phyloP scores from a whole-genome alignment of 257 asterid genomes.

The Voacanga thouarsii region DNA sequence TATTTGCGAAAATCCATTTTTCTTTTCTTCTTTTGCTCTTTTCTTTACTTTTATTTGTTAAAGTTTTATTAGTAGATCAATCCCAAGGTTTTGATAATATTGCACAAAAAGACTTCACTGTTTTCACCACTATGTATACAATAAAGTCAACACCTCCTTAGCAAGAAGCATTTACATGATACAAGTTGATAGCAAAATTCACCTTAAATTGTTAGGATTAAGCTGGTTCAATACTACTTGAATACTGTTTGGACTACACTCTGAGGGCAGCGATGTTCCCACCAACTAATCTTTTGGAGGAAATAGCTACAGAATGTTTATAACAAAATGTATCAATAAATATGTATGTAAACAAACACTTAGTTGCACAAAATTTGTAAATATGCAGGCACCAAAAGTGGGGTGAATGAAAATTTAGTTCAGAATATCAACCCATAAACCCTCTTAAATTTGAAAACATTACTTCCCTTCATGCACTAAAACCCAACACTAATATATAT shows the following conservation, averaged over 20 bases:
- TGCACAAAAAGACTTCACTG: no score
- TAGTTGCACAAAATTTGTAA: constrained; percentile 24
- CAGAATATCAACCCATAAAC: no score
- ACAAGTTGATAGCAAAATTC: neutral
- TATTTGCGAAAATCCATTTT: no score
- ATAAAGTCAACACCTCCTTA: neutral
- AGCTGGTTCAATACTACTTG: constrained; percentile 72
- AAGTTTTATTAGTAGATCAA: neutral
- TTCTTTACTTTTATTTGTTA: no score
- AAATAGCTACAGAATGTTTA: constrained; percentile 35
- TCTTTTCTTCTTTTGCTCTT: no score
- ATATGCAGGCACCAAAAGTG: neutral
- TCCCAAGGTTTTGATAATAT: neutral
- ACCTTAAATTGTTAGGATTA: constrained; percentile 68
- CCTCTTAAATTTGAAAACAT: no score
- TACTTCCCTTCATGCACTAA: no score
- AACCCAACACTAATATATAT: no score
- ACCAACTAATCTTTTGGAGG: constrained; percentile 93
- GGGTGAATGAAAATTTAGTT: no score
- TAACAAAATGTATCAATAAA: neutral
- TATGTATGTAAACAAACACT: no score
- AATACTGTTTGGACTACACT: constrained; percentile 50
- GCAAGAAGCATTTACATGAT: neutral
- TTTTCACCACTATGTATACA: no score
- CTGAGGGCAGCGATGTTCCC: constrained; percentile 83